Conservation (phyloP, 1,284 basidiomycete species). For the Kwoniella shivajii region DNA sequence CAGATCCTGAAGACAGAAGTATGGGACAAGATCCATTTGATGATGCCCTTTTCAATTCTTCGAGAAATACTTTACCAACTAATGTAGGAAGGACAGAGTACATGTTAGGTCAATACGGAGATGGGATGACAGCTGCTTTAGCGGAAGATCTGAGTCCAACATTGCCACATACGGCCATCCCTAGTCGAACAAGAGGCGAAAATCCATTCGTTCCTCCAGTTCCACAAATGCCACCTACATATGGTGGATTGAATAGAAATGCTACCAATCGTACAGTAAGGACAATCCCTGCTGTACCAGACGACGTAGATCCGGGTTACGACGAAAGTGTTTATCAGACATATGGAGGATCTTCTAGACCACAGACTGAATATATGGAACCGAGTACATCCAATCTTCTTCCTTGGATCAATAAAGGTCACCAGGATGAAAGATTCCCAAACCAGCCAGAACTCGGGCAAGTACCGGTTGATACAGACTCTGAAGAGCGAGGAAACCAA, state of each 20-base stretch:
- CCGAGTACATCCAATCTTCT: conserved; percentile 19
- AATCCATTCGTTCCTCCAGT: conserved; percentile 22
- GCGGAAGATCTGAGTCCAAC: conserved; percentile 13
- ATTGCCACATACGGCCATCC: not conserved
- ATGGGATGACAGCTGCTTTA: conserved; percentile 16
- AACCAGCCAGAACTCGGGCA: not conserved
- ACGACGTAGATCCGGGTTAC: conserved; percentile 6
- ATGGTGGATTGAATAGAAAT: not conserved
- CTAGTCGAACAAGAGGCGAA: not conserved
- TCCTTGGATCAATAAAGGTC: conserved; percentile 19
- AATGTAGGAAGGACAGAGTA: conserved; percentile 8
- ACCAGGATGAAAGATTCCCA: not conserved
- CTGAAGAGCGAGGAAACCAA: not conserved
- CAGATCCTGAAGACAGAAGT: not conserved
- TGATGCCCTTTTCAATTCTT: conserved; percentile 1
- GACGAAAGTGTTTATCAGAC: conserved; percentile 11
- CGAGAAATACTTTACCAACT: not conserved
- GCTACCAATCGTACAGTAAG: not conserved
- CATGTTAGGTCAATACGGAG: conserved; percentile 9
- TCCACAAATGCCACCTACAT: not conserved
- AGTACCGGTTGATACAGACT: not conserved
- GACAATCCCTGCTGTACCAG: conserved; percentile 1
- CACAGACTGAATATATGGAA: conserved; percentile 15
- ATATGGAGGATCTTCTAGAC: conserved; percentile 8
- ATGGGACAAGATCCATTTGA: not conserved